Percentiles rank a stretch among this genome's conserved stretches.
Conservation (phyloP, 805 yeast species). For the Candida silvatica region DNA sequence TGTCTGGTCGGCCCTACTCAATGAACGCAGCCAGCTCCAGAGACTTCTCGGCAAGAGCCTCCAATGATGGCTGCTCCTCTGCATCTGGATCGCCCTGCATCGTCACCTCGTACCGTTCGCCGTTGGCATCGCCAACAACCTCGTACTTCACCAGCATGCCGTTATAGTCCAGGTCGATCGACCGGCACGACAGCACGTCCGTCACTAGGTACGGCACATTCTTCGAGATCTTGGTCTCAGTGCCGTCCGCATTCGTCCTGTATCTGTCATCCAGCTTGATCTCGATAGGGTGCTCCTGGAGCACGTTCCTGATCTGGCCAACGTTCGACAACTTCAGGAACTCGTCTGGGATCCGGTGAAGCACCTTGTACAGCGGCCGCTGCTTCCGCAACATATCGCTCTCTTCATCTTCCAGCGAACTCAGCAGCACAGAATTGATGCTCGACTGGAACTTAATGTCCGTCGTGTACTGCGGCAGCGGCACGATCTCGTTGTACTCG, state of each 20-base stretch:
- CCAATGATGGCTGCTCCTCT: conserved; percentile 5
- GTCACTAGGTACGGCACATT: conserved; percentile 14
- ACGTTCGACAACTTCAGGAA: conserved; percentile 13
- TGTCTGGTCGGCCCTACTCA: background rate
- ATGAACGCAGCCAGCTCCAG: conserved; percentile 3
- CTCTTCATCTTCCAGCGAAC: conserved; percentile 9
- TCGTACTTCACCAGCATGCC: conserved; percentile 19
- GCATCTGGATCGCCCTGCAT: conserved; percentile 7
- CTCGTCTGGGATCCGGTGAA: conserved; percentile 14
- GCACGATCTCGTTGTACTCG: conserved; percentile 19
- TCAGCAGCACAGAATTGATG: conserved; percentile 18
- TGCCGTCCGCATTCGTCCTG: background rate
- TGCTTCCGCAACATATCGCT: conserved; percentile 11
- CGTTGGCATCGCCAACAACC: conserved; percentile 17
- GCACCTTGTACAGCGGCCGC: conserved; percentile 12
- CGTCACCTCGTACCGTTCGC: conserved; percentile 17
- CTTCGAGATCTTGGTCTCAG: background rate
- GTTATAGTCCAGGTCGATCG: conserved; percentile 21
- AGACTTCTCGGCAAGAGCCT: conserved; percentile 6
- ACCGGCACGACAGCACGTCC: conserved; percentile 14
- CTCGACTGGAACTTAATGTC: conserved; percentile 25
- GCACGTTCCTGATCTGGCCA: conserved; percentile 8
- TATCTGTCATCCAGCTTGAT: conserved; percentile 6
- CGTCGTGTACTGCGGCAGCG: conserved; percentile 17
- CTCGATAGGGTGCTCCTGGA: conserved; percentile 10